Base-by-base conservation (phyloP, 257 asterid species). In the Petrea volubilis region DNA sequence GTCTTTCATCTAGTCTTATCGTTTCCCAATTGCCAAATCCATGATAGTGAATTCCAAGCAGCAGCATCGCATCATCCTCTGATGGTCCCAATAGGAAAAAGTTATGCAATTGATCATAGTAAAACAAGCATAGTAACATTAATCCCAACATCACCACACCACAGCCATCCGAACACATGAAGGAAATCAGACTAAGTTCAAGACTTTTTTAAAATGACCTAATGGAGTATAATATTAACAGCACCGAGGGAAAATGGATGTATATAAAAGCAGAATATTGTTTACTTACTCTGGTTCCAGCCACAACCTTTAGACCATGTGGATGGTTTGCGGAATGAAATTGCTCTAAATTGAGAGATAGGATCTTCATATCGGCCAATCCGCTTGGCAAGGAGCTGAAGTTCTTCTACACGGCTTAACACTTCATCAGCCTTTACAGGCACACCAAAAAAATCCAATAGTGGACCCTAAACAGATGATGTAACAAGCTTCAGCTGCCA, bases 291-390 rank as follows among this genome's bases (percentile, higher is more conserved):
- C 80, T 88, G 99, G 75, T 92, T 95, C 99, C 99, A 95, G 73
- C 99, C 98, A 88, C 99, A 95, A 43, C 99, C 99, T 82, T 92
- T 95, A 58, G 99, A 92, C 99, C 99, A 95, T 0, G 98, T 86
- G 64, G 98, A 88, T 60, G 97, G 97, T 77, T 90, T 95, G 68
- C 90, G 96, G 78, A 80, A 92, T 60, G 88, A 84, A 64, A 95
- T 82, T 36, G 96, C 87, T 79, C 96, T 80, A 81, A 92, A 95
- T 78, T 95, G 99, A 60, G 90, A 80, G 27, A 95, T 40, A 49
- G 99, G 99, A 78, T 92, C 96, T 62, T 80, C 93, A 71, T 95
- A 92, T 46, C 96, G 88, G 71, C 82, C 79, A 78, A 95, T 88
- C 75, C 99, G 93, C 82, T 92, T 95, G 65, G 95, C 95, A 80